Base-by-base conservation (phyloP, 202 grass and related monocot species). In the Zoysia matrella region DNA sequence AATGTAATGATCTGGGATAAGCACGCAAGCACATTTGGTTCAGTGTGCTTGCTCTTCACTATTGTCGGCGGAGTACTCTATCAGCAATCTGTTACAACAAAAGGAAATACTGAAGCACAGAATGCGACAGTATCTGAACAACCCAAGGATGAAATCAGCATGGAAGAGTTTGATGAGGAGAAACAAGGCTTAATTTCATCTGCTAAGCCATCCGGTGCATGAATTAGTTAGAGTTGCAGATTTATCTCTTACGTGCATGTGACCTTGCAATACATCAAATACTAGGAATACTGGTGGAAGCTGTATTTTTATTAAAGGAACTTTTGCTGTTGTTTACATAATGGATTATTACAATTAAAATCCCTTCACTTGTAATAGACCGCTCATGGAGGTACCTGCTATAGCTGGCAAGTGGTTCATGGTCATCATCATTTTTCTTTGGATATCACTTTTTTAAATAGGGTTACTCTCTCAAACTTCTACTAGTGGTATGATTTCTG, bases 1-100 rank as follows among this genome's bases (percentile, higher is more conserved):
- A 97, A 97, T 87, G 94, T 94, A 7, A 61, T 85, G 79, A 97
- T 97, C 57, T 97, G 94, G 94, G 92, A 97, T 79, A 97, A 94
- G 84, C 94, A 97, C 16, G 86, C 92, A 0, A 85, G 40, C 58
- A 0, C 69, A 5, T 52, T 68, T 2, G 92, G 92, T 84, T 88
- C 22, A 64, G 69, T 94, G 77, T 84, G 90, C 89, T 79, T 97
- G 73, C 30, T 97, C 49, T 89, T 87, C 62, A 97, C 90, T 56
- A 85, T 97, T 49, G 77, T 83, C 66, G 94, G 94, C 44, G 94
- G 92, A 16, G 69, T 94, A 48, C 84, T 97, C 46, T 97, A 97
- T 44, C 91, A 97, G 67, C 92, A 97, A 76, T 94, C 94, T 36
- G 93, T 92, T 76, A 94, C 76, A 10, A 41, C 43, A 63, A 84